Base-by-base conservation (phyloP, 2,329 filamentous ascomycete species). In the Pseudodiploospora longispora region DNA sequence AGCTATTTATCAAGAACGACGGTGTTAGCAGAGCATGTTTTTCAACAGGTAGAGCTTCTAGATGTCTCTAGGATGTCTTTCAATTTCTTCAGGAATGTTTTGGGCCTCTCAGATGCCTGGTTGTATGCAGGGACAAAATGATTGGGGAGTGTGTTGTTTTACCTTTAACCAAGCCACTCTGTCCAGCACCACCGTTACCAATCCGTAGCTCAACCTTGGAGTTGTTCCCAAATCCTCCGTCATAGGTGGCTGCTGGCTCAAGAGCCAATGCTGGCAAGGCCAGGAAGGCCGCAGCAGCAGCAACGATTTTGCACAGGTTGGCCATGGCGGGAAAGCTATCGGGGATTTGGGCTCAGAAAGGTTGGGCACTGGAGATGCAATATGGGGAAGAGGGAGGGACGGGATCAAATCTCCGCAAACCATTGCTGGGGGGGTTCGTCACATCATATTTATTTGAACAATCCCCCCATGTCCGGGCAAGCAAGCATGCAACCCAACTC, bases 101-200 rank as follows among this genome's bases (percentile, higher is more conserved):
- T 19, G 19, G 19, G 19, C 19, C 19, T 19, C 19, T 19, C 19
- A 19, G 19, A 19, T 19, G 19, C 19, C 19, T 19, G 19, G 19
- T 19, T 19, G 19, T 19, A 19, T 19, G 19, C 19, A 19, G 19
- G 19, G 19, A 19, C 2, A 19, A 19, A 19, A 19, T 19, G 19
- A 19, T 19, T 19, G 19, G 19, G 19, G 19, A 19, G 19, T 19
- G 19, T 19, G 19, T 19, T 19, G 19, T 19, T 27, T 10, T 43
- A 62, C 62, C 61, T 48, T 59, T 58, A 34, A 66, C 56, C 10
- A 66, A 46, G 1, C 64, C 63, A 27, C 59, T 64, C 42, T 66
- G 62, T 2, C 63, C 64, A 4, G 63, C 63, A 10, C 63, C 63
- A 33, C 63, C 63, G 19, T 63, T 66, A 3, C 56, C 63, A 43